Conservation (phyloP, 805 yeast species). For the Cyberlindnera saturnus region DNA sequence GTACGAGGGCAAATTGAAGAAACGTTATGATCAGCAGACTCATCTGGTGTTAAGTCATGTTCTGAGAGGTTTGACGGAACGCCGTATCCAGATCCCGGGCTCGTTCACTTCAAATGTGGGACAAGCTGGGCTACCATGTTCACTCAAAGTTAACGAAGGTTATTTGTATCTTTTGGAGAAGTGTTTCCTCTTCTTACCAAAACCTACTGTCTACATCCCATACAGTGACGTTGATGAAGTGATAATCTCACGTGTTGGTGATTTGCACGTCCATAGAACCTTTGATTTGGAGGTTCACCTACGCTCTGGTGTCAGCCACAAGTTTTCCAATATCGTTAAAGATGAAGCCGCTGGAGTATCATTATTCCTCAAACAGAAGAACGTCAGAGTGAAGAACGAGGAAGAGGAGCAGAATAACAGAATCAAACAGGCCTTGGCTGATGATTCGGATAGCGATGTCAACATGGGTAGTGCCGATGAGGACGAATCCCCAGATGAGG, state of each 20-base stretch:
- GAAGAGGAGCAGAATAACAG: constrained; percentile 81
- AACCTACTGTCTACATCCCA: constrained; percentile 90
- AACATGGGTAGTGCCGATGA: constrained; percentile 73
- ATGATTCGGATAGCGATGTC: constrained; percentile 40
- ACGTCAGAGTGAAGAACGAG: constrained; percentile 78
- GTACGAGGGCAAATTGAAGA: constrained; percentile 70
- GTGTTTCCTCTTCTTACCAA: constrained; percentile 84
- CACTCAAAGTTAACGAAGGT: constrained; percentile 93
- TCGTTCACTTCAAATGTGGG: constrained; percentile 68
- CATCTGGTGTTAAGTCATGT: constrained; percentile 84
- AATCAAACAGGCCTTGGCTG: constrained; percentile 69
- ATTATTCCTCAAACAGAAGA: constrained; percentile 68
- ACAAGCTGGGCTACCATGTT: constrained; percentile 85
- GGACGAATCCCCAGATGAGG: constrained; percentile 79
- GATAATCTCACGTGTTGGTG: constrained; percentile 79
- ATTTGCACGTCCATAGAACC: constrained; percentile 73
- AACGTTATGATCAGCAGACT: constrained; percentile 74
- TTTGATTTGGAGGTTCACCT: constrained; percentile 83
- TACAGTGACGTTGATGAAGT: constrained; percentile 72
- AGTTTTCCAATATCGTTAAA: constrained; percentile 81
- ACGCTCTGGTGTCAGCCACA: constrained; percentile 62
- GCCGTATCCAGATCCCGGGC: constrained; percentile 81
- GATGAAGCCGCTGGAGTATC: constrained; percentile 85
- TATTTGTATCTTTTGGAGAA: constrained; percentile 89
- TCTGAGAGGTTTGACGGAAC: constrained; percentile 83